Conservation (phyloP, 495 filamentous ascomycete species). For the Daldinia vernicosa region DNA sequence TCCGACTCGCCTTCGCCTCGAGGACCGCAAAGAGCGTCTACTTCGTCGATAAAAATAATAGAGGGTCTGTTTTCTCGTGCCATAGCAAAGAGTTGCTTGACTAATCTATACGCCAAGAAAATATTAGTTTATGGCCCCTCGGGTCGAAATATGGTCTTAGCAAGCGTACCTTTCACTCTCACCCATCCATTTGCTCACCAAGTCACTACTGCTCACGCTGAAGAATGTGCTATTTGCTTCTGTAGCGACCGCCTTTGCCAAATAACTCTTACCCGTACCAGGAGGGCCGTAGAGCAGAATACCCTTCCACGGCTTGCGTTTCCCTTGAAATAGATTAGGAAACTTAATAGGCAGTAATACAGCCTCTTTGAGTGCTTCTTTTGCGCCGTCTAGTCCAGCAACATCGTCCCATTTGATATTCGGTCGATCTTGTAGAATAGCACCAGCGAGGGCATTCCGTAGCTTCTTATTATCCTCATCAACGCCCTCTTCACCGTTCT, state of each 20-base stretch:
- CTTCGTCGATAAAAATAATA: constrained; percentile 99
- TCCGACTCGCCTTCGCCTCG: constrained; percentile 98
- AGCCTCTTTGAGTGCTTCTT: constrained; percentile 97
- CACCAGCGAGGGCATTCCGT: constrained; percentile 86
- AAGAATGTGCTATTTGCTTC: constrained; percentile 99
- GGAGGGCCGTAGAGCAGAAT: constrained; percentile 96
- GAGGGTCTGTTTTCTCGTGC: constrained; percentile 97
- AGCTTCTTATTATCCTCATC: constrained; percentile 96
- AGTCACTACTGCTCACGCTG: constrained; percentile 93
- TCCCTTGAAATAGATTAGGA: constrained; percentile 95
- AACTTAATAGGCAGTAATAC: constrained; percentile 98
- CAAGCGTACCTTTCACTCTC: constrained; percentile 87
- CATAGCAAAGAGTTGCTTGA: constrained; percentile 98
- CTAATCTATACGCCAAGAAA: constrained; percentile 66
- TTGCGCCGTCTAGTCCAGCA: constrained; percentile 92
- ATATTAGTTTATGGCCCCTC: constrained; percentile 9
- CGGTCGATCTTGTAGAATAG: constrained; percentile 92
- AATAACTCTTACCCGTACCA: constrained; percentile 95
- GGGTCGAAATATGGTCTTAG: not conserved
- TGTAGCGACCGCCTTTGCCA: constrained; percentile 96
- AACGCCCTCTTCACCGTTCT: constrained; percentile 58
- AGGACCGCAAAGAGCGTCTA: constrained; percentile 95
- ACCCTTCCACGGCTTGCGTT: constrained; percentile 97
- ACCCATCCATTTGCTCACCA: constrained; percentile 99
- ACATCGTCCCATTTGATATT: constrained; percentile 98